Base-by-base conservation (phyloP, 495 filamentous ascomycete genomes). In the Penicillium robsamsonii region DNA sequence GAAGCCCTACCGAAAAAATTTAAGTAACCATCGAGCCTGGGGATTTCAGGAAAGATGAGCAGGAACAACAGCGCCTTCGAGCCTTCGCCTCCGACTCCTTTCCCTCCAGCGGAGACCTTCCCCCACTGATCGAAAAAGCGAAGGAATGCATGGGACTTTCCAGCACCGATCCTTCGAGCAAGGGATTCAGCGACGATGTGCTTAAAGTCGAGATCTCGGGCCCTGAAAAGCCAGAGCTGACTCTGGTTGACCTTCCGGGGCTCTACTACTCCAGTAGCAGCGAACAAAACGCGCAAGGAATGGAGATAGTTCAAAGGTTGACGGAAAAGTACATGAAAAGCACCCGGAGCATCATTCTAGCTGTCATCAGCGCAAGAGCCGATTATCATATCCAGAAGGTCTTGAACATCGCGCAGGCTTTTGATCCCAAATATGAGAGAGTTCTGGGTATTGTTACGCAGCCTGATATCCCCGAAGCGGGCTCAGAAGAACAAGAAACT, bases 221-320 rank as follows among this genome's bases (percentile, higher is more conserved):
- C 0, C 87, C 87, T 0, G 69, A 75, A 22, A 63, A 80, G 18
- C 81, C 82, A 1, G 81, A 88, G n/a, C 68, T 91, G 8, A 86
- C 81, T 0, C 59, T 90, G 0, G 84, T 91, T 3, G 86, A 89
- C 56, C 74, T 89, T 10, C 86, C 87, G 0, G 84, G 85, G 0
- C 69, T 89, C 4, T 83, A 80, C 51, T 72, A 77, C 25, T 67
- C 77, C 0, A 69, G 59, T 0, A 81, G 73, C 3, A 72, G 72
- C 7, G 58, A 69, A 0, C 70, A 72, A 46, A 53, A 30, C 0
- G 38, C 20, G 0, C 33, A 63, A 29, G 71, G 70, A 1, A 76
- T 79, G 1, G 47, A 63, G 2, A 66, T 86, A 3, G 80, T 88
- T 11, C 63, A 71, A 6, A 65, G 75, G 8, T 54, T 92, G 13